Evolutionary conservation across 2,329 filamentous ascomycete species (phyloP).

Genomic region (Beauveria australis): DNA sequence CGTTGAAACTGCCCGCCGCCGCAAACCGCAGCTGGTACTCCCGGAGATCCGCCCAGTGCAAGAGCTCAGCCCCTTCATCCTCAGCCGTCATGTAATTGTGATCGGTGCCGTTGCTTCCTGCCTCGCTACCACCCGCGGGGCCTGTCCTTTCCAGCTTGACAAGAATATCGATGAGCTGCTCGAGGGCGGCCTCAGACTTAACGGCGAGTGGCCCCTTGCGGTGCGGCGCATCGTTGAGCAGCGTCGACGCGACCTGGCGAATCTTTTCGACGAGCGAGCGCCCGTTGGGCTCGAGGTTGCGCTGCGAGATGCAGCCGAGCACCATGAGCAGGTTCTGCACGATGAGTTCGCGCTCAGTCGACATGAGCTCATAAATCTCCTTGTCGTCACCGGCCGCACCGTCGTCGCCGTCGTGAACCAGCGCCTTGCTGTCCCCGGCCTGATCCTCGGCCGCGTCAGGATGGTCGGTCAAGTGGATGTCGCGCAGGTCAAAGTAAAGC

Average conservation of each 20-base stretch:
- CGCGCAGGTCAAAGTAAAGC: conserved; percentile 71
- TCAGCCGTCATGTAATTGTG: conserved; percentile 38
- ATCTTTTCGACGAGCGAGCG: conserved; percentile 71
- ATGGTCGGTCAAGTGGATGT: conserved; percentile 49
- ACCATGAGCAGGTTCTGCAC: conserved; percentile 71
- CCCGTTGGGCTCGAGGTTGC: conserved; percentile 71
- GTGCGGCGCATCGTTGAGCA: conserved; percentile 53
- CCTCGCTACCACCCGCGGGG: conserved; percentile 19
- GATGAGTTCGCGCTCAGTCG: conserved; percentile 69
- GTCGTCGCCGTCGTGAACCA: conserved; percentile 28
- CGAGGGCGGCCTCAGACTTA: conserved; percentile 62
- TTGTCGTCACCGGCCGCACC: conserved; percentile 27
- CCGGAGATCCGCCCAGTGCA: conserved; percentile 69
- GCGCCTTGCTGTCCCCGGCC: conserved; percentile 28
- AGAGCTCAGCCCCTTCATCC: conserved; percentile 68
- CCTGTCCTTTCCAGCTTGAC: conserved; percentile 63
- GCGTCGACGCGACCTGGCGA: conserved; percentile 71
- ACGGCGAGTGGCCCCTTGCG: conserved; percentile 42
- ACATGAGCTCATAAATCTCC: conserved; percentile 56
- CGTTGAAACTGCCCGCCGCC: background rate
- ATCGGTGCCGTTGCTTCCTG: conserved; percentile 16
- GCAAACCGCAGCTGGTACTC: conserved; percentile 70
- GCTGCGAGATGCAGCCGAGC: conserved; percentile 68
- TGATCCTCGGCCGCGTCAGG: conserved; percentile 24
- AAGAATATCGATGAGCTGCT: conserved; percentile 65